Base-by-base conservation (phyloP, 208 protist species). In the Leishmania amazonensis region DNA sequence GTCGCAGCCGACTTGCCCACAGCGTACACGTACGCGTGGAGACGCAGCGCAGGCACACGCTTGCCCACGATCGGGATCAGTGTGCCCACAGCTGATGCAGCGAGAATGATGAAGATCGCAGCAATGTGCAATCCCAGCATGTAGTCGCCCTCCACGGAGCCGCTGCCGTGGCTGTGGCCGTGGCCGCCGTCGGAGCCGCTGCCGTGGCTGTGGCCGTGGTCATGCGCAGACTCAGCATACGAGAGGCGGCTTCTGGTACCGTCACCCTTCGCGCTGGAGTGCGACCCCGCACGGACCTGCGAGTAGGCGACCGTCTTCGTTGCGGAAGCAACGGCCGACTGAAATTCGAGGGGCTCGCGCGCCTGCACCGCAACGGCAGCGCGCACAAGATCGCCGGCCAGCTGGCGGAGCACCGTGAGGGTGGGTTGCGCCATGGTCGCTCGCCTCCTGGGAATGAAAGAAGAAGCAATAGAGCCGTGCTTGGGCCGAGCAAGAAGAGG, bases 71-170 rank as follows among this genome's bases (percentile, higher is more conserved):
- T 80, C 28, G 91, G 91, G 40, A 95, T 77, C 53, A 88, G 24
- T 31, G 87, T 89, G 13, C 91, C 91, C n/a, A 93, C 9, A 24
- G 86, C 58, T 24, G 91, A 95, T 77, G 88, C 84, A 1, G 57
- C 81, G 2, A 96, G 83, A n/a, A 96, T 76, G 57, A 96, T 83
- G 81, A 96, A 93, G 40, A 96, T 86, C 15, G 90, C 90, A 21
- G 75, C 84, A 42, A 96, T 79, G 82, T 96, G 92, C 74, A 94
- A 62, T 21, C 85, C 82, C 57, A 88, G 74, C 42, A 83, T 87
- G 78, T 91, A 95, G 19, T 40, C 47, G 19, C 88, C 89, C 8
- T 87, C 51, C 57, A 86, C 68, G 1, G 65, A 76, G 28, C 57
- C 65, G 80, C 89, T 90, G 51, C 54, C 71, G 40, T 73, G 68